Evolutionary conservation across 1,139 yeast species (phyloP).

Genomic region (Magnusiomyces ingens): DNA sequence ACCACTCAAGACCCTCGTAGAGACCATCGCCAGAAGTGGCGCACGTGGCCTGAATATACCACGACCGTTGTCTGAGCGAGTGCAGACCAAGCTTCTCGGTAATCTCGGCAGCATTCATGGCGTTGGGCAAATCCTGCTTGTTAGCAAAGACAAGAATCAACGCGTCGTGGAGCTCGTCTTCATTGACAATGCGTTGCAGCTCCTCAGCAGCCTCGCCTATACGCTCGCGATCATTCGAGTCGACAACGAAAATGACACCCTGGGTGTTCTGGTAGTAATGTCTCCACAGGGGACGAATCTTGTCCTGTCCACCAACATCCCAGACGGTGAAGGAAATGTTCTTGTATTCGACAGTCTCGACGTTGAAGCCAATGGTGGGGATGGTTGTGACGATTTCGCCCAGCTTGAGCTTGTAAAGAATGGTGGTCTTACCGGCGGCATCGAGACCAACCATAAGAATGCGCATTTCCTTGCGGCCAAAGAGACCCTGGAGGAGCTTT

Average conservation of each 20-base stretch:
- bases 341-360: constrained; percentile 90
- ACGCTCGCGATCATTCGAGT: constrained; percentile 91
- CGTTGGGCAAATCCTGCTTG: constrained; percentile 93
- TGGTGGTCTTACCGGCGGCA: constrained; percentile 91
- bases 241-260: constrained; percentile 89
- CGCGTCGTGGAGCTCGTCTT: constrained; percentile 89
- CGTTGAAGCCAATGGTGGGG: constrained; percentile 92
- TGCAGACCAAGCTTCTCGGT: constrained; percentile 89
- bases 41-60: constrained; percentile 93
- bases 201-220: constrained; percentile 89
- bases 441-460: constrained; percentile 92
- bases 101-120: constrained; percentile 92
- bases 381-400: constrained; percentile 92
- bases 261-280: constrained; percentile 92
- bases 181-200: constrained; percentile 89
- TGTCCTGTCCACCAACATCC: constrained; percentile 98
- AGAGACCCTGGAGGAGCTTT: constrained; percentile 76
- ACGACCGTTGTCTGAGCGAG: constrained; percentile 87
- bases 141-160: constrained; percentile 62
- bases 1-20: constrained; percentile 93
- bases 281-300: constrained; percentile 93
- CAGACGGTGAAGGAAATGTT: constrained; percentile 91
- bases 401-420: constrained; percentile 78
- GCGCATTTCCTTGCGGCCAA: constrained; percentile 57
- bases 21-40: constrained; percentile 94